Evolutionary conservation across 352 stramenopile species (phyloP), one percentile per base, ranked within the genome.

Genomic region (Globisporangium ultimum): DNA sequence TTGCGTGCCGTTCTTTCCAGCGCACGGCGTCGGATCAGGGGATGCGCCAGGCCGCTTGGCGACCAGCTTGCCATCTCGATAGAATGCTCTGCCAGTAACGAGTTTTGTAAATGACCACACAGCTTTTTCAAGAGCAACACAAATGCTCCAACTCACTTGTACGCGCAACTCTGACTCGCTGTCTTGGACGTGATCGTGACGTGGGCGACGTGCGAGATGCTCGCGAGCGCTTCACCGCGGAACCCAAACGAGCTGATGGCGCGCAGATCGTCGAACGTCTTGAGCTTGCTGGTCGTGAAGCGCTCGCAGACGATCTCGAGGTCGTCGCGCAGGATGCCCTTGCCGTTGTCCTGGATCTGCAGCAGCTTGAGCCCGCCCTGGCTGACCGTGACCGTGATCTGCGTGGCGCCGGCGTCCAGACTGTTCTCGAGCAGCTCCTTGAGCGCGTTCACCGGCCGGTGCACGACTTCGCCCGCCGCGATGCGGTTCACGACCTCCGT

Each of bases 401-500:
- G 74, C 17, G 84, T 96, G 2, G 89, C 80, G 17, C 90, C 91
- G 13, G 98, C 97, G 76, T 99, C 98, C 38, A 99, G 80, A 49
- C 84, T 93, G 78, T 99, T 99, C 80, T 99, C 98, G 46, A 99
- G 70, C 14, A 99, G 72, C 76, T 99, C 98, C 69, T 99, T 99
- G 36, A 98, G 71, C 40, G 97, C 96, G 51, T 93, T 97, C 2
- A 82, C 78, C 3, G 97, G 96, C 7, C 94, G 81, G 78, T 99
- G 95, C 46, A 99, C 88, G 18, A 99, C 95, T 75, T 99, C 97
- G 43, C 97, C 84, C 14, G 84, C 83, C 8, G 94, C 94, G 61
- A 98, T 98, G 61, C 91, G 90, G 78, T 98, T 98, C 58, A 98
- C 89, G n/a, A 98, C 94, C 47, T 93, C 80, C 21, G 91, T 67